phyloP scores from a whole-genome alignment of 169 alveolate species.

The Eimeria tenella region DNA sequence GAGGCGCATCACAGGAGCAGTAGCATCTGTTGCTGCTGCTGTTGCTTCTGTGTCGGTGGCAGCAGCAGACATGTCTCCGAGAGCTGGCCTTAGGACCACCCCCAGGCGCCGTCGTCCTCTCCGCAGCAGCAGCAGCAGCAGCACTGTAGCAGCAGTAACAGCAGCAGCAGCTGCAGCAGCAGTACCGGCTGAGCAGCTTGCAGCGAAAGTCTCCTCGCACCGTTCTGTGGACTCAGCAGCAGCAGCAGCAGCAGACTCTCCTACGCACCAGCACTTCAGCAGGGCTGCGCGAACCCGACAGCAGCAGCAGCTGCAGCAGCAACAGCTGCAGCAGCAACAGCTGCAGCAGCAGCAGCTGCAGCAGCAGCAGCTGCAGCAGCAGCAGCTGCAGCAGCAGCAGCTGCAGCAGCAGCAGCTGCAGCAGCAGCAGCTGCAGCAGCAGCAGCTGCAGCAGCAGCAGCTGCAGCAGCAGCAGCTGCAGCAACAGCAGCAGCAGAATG shows the following conservation, averaged over 20 bases:
- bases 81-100: constrained; percentile 12
- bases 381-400: constrained; percentile 41
- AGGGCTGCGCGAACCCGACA: constrained; percentile 48
- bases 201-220: constrained; percentile 25
- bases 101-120: constrained; percentile 56
- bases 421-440: no score
- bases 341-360: constrained; percentile 45
- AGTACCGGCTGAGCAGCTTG: background rate
- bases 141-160: constrained; percentile 21
- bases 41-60: background rate
- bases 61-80: constrained; percentile 41
- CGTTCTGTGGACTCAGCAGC: constrained; percentile 11
- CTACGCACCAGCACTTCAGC: background rate
- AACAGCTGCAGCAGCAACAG: constrained; percentile 60
- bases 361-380: constrained; percentile 59
- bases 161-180: constrained; percentile 61
- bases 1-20: constrained; percentile 43
- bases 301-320: constrained; percentile 45
- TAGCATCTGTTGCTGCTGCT: constrained; percentile 39
- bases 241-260: constrained; percentile 36
- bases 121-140: constrained; percentile 56
- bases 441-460: no score
- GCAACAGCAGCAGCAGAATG: constrained; percentile 60
- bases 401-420: constrained; percentile 58
- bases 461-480: constrained; percentile 48